A percentile compares a stretch with the other conserved stretches of the same genome.
Conservation (phyloP, 192 early-diverging fungal genomes). For the Funneliformis geosporum region DNA sequence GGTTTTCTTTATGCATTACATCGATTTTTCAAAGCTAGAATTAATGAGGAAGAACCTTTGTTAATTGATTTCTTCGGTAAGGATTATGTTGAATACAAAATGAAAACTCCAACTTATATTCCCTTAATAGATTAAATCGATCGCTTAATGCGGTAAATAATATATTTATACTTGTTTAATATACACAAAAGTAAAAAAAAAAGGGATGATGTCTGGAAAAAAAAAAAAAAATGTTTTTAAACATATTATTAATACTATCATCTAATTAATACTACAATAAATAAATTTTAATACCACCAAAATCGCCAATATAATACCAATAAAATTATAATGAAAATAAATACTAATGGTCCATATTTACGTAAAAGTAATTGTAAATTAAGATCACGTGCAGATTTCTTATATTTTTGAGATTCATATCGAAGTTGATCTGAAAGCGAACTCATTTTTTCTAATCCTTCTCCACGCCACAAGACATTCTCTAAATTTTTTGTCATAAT, state of each 20-base stretch:
- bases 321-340: slow-evolving; percentile 77
- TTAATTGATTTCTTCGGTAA: slow-evolving; percentile 82
- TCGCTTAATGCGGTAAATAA: background rate
- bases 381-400: slow-evolving; percentile 81
- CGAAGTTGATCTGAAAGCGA: slow-evolving; percentile 43
- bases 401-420: slow-evolving; percentile 63
- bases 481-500: slow-evolving; percentile 99
- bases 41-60: slow-evolving; percentile 74
- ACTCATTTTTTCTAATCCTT: slow-evolving; percentile 66
- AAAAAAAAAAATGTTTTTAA: no score
- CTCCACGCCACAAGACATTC: slow-evolving; percentile 89
- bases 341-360: slow-evolving; percentile 89
- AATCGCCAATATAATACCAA: slow-evolving; percentile 74
- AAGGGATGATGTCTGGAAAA: no score
- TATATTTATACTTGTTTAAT: background rate
- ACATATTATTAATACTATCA: no score
- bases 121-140: slow-evolving; percentile 59
- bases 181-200: background rate
- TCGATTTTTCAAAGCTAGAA: slow-evolving; percentile 78
- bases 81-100: slow-evolving; percentile 70
- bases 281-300: slow-evolving; percentile 49
- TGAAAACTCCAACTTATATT: slow-evolving; percentile 65
- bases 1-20: slow-evolving; percentile 66
- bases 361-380: slow-evolving; percentile 90
- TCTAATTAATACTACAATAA: no score